Base-by-base conservation (phyloP, 73 alveolate genomes). In the Uronychia setigera region DNA sequence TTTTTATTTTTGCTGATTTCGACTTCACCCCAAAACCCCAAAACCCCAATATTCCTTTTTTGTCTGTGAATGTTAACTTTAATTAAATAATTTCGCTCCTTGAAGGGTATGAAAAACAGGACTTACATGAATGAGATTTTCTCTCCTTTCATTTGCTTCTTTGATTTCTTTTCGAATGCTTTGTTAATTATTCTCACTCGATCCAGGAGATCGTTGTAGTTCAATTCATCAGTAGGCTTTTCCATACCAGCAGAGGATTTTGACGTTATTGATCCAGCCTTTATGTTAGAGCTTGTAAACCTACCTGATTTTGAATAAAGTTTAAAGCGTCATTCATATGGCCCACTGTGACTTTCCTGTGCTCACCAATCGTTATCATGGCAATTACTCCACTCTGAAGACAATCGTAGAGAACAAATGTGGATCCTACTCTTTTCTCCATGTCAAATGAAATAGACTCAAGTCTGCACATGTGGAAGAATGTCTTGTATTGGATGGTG, bases 301-400 rank as follows among this genome's bases (percentile, higher is more conserved):
- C 86, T 1, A 91, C 85, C 30, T 60, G 80, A 80, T 86, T 92
- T 74, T 84, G 84, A 25, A 92, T 88, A 57, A 92, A 92, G 67
- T 92, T 84, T 0, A 92, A 80, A 0, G 95, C 93, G 34, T 92
- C 95, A 74, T 80, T 85, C 95, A 92, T 89, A 79, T 79, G 87
- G 59, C 89, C 89, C 35, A 84, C 91, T 0, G 91, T 35, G 30
- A 89, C 88, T 83, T 81, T 58, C 58, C 89, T 59, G 74, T 84
- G 92, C 29, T 74, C 92, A 0, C 97, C 98, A 26, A 95, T 94
- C 31, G 98, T 91, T 35, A 94, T 59, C 82, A 95, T 74, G 11
- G 97, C 97, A 29, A 95, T 85, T 1, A 94, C 96, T 35, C 94
- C 94, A 31, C 89, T 76, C 67, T 88, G 86, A 0, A 88, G 88